phyloP scores from a whole-genome alignment of 1,284 basidiomycete species.

The Rhodotorula sp. region DNA sequence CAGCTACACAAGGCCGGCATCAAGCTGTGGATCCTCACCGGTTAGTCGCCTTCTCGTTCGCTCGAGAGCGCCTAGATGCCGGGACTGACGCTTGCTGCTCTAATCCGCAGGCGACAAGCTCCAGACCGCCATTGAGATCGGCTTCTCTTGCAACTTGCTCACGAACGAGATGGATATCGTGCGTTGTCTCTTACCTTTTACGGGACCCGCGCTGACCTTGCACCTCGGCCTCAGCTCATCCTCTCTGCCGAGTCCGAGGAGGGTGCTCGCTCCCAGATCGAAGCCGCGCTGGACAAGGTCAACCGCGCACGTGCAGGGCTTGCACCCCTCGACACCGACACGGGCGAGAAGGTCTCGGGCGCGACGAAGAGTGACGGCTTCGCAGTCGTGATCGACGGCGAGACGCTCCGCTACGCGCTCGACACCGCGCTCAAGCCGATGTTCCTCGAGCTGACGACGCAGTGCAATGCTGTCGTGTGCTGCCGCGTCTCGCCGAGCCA shows the following conservation, averaged over 20 bases:
- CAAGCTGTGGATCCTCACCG: conserved; percentile 93
- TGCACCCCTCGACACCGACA: conserved; percentile 27
- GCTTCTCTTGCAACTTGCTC: conserved; percentile 86
- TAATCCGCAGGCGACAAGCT: conserved; percentile 77
- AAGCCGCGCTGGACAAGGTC: conserved; percentile 92
- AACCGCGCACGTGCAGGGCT: conserved; percentile 66
- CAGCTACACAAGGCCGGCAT: conserved; percentile 89
- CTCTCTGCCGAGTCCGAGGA: conserved; percentile 79
- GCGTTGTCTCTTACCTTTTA: not conserved
- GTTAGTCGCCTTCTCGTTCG: conserved; percentile 53
- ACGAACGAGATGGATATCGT: conserved; percentile 71
- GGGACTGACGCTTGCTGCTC: not conserved
- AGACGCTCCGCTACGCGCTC: conserved; percentile 82
- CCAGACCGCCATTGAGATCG: conserved; percentile 96
- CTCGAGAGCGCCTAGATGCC: too few relatives aligned
- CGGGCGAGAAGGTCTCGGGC: conserved; percentile 30
- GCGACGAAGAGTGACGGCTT: conserved; percentile 29
- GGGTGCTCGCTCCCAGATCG: conserved; percentile 79
- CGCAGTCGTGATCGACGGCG: conserved; percentile 94
- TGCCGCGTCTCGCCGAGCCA: conserved; percentile 95
- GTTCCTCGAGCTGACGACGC: conserved; percentile 89
- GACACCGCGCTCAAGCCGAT: conserved; percentile 74
- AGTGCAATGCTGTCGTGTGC: conserved; percentile 96
- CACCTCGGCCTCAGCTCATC: conserved; percentile 65
- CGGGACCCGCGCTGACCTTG: not conserved